Base-by-base conservation (phyloP, 1,284 basidiomycete genomes). In the Leccinum angustisporum region DNA sequence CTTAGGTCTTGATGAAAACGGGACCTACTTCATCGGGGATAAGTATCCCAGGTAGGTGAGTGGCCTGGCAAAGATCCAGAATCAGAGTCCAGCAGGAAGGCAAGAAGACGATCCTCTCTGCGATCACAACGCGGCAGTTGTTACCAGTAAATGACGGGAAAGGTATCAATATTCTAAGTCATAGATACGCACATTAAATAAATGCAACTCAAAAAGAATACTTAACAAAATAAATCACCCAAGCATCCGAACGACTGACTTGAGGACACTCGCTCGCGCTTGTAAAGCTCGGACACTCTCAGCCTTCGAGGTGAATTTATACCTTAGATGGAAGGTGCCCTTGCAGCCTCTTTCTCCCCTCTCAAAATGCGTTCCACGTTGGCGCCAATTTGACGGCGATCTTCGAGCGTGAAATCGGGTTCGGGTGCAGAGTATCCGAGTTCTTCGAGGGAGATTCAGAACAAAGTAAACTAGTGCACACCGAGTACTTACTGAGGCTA, bases 331-430 rank as follows among this genome's bases (percentile, higher is more conserved):
- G 61, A 59, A 54, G 83, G 84, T 6, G 83, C 83, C 54, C 76
- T 77, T 1, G 83, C 85, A 59, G 85, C 84, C 63, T 84, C 82
- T 60, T 80, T 79, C 70, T 86, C 84, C 27, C 74, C 68, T 63
- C 75, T 75, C 57, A 86, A 72, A 33, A 80, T 76, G n/a, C 77
- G 73, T 65, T 86, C 85, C 18, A 86, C 75, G 36, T 78, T 78
- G 0, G 76, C 74, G 0, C 85, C 84, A 0, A 83, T 70, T 31
- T 71, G 75, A 62, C 78, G 80, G 52, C 83, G 77, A 33, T 84
- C 80, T 53, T 84, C 82, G 18, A 83, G 68, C 10, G 79, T 76
- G 25, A 80, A 75, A 11, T 72, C 69, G 0, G 79, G 76, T 4
- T 72, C 71, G 4, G 71, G 72, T 2, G 81, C 79, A 1, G 84